Base-by-base conservation (phyloP, 1,284 basidiomycete genomes). In the Tetrapyrgos nigripes region DNA sequence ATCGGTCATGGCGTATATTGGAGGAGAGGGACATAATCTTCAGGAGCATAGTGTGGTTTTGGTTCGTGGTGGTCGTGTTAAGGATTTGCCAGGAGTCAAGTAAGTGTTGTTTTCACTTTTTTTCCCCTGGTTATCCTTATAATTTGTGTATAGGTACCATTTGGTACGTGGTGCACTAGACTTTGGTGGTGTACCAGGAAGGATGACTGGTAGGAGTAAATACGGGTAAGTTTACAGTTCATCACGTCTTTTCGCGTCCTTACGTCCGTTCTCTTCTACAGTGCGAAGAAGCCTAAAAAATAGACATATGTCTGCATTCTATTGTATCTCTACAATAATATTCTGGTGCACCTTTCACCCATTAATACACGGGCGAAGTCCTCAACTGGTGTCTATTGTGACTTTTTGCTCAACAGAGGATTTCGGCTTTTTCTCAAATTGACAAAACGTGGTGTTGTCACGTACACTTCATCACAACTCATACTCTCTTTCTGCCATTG, bases 41-140 rank as follows among this genome's bases (percentile, higher is more conserved):
- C 97, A 99, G 79, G 97, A 99, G 74, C 97, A 99, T 72, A 92
- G 89, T 72, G 97, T 99, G 2, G 96, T 99, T 3, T 76, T 98
- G 45, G 86, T 99, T 21, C 82, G 96, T 69, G 97, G 97, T 13
- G 97, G 97, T 8, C 86, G 96, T 78, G 91, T 96, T 3, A 96
- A 98, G 81, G 97, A 99, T 88, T 83, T 98, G 72, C 96, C 96
- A 35, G 96, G 96, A 86, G 92, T 97, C 31, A 87, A 92, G 96
- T 97, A 71, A 61, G 92, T 80, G 28, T 53, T 46, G 52, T 26
- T 19, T n/a, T 47, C 49, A 37, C 57, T 55, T 43, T 55, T 26
- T 47, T 31, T 28, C 26, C 52, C 24, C 44, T 23, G 27, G 23
- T 23, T 28, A 23, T 59, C 37, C 31, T 27, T 14, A 54, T 47